A percentile compares a stretch with the other conserved stretches of the same genome.
phyloP scores from a whole-genome alignment of 2,329 filamentous ascomycete genomes.

The Colletotrichum godetiae region DNA sequence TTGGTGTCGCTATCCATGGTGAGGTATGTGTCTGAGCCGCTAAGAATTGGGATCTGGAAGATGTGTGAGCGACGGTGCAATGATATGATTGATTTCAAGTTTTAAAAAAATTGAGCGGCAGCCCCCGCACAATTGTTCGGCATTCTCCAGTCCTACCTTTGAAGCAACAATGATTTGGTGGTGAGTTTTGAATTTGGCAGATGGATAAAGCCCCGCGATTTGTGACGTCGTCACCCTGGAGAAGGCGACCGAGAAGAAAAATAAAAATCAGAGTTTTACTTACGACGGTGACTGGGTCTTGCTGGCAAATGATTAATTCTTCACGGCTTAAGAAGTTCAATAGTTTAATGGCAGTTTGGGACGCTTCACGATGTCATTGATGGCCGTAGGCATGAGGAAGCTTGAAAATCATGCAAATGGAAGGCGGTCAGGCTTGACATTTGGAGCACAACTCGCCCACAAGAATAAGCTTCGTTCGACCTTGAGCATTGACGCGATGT shows the following conservation, averaged over 20 bases:
- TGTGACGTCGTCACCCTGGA: slow-evolving; percentile 7
- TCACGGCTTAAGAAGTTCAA: background rate
- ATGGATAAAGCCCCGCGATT: background rate
- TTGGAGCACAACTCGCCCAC: background rate
- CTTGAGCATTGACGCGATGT: background rate
- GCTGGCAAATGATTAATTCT: background rate
- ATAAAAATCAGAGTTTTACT: slow-evolving; percentile 28
- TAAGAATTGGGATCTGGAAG: background rate
- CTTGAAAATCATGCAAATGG: background rate
- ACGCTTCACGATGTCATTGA: background rate
- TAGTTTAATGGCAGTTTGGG: background rate
- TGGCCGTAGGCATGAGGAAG: background rate
- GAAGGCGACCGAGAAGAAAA: background rate
- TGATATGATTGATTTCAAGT: background rate
- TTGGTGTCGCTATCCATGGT: slow-evolving; percentile 38
- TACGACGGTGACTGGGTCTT: background rate
- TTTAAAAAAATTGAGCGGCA: background rate
- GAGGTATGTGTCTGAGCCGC: background rate
- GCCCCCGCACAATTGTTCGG: too few species aligned
- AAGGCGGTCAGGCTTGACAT: slow-evolving; percentile 11
- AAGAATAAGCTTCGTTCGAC: background rate
- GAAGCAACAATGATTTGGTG: background rate
- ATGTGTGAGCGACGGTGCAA: background rate
- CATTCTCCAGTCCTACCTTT: background rate
- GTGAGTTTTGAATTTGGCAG: background rate